Evolutionary conservation across 2,329 filamentous ascomycete species (phyloP), one percentile per base, ranked within the genome.

Genomic region (Calcarisporium arbuscula): DNA sequence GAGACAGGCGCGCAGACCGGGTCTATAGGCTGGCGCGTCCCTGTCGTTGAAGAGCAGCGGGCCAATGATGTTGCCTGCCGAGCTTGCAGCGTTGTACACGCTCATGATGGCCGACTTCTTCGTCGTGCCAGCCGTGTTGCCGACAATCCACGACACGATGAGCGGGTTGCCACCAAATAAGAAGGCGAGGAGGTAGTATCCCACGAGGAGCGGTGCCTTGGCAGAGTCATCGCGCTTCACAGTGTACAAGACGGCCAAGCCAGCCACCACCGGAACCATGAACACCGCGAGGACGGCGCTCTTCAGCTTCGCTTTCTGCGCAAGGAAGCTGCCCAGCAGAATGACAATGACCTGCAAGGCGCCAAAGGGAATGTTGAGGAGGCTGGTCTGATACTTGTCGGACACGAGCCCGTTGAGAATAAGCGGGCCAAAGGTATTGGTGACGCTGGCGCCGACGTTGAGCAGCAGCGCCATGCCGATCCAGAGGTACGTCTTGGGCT

Each of bases 331-430:
- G 0, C 69, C 64, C 6, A 72, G 50, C 3, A 83, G 54, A 37
- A 83, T 79, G 30, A 79, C 59, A 8, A 77, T 48, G 20, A 74
- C 62, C 51, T 83, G 79, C 6, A 82, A 53, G 1, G 67, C 69
- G 2, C 79, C 79, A 40, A 82, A 82, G 0, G 80, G 80, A 43
- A 83, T 82, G 49, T 80, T 82, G 14, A 83, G 64, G 5, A 83
- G 58, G 5, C 71, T 75, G 0, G 76, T 74, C 3, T 47, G 61
- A 53, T 69, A 74, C 35, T 72, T 70, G 51, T 77, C 67, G 41
- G 73, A 80, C 0, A 76, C 75, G 3, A 83, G 64, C 0, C 76
- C 75, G 7, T 60, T 61, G 5, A 84, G 54, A 36, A 83, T 80
- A 8, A 82, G 57, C 0, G 79, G 77, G 0, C 78, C 78, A 38